phyloP scores from a whole-genome alignment of 768 basidiomycete species.

The Mycena alexandri region DNA sequence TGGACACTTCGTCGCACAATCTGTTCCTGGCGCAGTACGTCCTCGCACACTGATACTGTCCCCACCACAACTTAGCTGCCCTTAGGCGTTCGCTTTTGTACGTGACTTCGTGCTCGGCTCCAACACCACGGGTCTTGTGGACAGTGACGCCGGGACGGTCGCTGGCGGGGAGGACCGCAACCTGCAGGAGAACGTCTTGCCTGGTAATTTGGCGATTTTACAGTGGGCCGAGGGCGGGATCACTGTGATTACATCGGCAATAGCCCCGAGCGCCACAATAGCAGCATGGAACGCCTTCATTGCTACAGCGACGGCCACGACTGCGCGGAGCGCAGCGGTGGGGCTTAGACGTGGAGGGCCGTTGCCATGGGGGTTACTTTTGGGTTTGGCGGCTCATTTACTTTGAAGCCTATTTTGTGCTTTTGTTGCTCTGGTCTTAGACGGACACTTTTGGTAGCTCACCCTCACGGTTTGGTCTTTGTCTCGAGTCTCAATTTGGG shows the following conservation, averaged over 20 bases:
- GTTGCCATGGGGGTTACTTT: neutral
- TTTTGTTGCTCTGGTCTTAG: too few relatives aligned
- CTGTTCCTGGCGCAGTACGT: constrained; percentile 33
- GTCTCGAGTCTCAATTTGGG: constrained; percentile 20
- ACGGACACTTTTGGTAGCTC: too few relatives aligned
- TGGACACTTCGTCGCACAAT: constrained; percentile 37
- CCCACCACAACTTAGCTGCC: too few relatives aligned
- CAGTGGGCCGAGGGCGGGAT: constrained; percentile 51
- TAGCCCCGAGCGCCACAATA: constrained; percentile 51
- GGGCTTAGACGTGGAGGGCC: neutral
- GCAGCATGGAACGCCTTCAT: constrained; percentile 49
- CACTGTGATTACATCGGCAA: constrained; percentile 49
- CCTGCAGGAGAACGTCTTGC: constrained; percentile 50
- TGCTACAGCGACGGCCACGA: constrained; percentile 40
- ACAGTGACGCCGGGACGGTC: constrained; percentile 43
- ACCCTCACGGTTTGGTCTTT: too few relatives aligned
- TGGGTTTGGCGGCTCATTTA: neutral
- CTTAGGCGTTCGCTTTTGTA: constrained; percentile 56
- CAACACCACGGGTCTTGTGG: constrained; percentile 62
- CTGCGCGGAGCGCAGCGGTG: constrained; percentile 1
- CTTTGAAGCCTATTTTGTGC: neutral
- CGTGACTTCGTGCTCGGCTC: constrained; percentile 64
- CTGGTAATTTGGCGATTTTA: constrained; percentile 57
- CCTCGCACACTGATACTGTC: too few relatives aligned
- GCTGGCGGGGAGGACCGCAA: constrained; percentile 59